A percentile compares a stretch with the other conserved stretches of the same genome.
Conservation (phyloP, 2,329 filamentous ascomycete species). For the Orbilia blumenaviensis region DNA sequence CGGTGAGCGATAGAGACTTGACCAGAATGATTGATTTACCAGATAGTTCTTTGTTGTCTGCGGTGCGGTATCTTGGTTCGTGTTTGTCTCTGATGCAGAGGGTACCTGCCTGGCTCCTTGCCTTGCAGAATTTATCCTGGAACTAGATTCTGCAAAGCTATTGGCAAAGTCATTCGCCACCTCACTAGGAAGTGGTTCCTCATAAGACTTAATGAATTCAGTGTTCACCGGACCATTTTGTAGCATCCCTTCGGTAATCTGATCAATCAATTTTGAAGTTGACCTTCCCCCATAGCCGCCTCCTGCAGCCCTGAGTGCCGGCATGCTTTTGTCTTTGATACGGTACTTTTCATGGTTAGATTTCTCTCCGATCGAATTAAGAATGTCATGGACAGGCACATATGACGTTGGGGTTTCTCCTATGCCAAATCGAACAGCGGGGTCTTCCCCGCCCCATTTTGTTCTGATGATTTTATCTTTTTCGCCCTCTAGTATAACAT, state of each 20-base stretch:
- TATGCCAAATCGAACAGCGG: conserved; percentile 20
- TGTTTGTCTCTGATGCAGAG: background rate
- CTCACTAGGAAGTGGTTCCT: background rate
- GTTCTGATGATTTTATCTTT: background rate
- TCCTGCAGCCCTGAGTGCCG: background rate
- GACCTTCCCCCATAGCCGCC: background rate
- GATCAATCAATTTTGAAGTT: background rate
- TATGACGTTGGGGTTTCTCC: background rate
- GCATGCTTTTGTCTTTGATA: conserved; percentile 8
- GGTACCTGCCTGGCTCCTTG: background rate
- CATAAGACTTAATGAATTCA: background rate
- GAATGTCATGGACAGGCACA: background rate
- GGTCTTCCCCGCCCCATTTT: background rate
- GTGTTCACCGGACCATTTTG: background rate
- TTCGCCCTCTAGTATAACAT: conserved; percentile 19
- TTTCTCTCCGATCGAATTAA: background rate
- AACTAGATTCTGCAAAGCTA: background rate
- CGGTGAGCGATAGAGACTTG: background rate
- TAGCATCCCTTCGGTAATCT: background rate
- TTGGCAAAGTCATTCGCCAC: background rate
- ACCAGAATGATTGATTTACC: conserved; percentile 11
- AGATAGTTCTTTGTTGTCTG: background rate
- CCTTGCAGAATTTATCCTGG: background rate
- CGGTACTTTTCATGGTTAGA: conserved; percentile 4
- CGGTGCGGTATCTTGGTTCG: background rate